Conservation (phyloP, 371 early-diverging fungal genomes). For the Basidiobolus meristosporus region DNA sequence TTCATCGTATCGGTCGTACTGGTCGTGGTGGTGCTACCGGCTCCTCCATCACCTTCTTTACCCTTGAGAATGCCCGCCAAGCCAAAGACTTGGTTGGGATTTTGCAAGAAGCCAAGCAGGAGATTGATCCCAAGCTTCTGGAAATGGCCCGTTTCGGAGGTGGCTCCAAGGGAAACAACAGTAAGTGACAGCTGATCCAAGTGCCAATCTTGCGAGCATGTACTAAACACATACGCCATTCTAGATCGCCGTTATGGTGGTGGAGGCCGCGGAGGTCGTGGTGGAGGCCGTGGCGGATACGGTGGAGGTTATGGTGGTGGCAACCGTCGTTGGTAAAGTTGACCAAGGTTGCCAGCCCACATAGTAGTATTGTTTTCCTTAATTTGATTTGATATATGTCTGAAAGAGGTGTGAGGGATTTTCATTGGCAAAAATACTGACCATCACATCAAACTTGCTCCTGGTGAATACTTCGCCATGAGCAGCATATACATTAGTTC, state of each 20-base stretch:
- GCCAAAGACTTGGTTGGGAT: slow-evolving; percentile 83
- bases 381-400: no score
- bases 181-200: no score
- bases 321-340: slow-evolving; percentile 8
- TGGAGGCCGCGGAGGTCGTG: slow-evolving; percentile 23
- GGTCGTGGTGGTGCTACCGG: slow-evolving; percentile 97
- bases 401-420: no score
- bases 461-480: no score
- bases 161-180: no score
- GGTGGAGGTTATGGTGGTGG: slow-evolving; percentile 7
- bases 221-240: no score
- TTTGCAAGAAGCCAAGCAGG: slow-evolving; percentile 88
- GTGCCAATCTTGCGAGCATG: no score
- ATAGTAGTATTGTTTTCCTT: no score
- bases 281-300: slow-evolving; percentile 16
- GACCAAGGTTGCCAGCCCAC: no score
- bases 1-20: slow-evolving; percentile 98
- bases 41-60: slow-evolving; percentile 91
- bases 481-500: no score
- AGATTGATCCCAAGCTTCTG: slow-evolving; percentile 64
- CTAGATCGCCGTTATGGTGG: slow-evolving; percentile 26
- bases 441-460: no score
- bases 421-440: no score
- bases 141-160: slow-evolving; percentile 40
- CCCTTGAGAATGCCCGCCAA: slow-evolving; percentile 73